phyloP scores from a whole-genome alignment of 2,329 filamentous ascomycete genomes.

The Fusarium sp. region DNA sequence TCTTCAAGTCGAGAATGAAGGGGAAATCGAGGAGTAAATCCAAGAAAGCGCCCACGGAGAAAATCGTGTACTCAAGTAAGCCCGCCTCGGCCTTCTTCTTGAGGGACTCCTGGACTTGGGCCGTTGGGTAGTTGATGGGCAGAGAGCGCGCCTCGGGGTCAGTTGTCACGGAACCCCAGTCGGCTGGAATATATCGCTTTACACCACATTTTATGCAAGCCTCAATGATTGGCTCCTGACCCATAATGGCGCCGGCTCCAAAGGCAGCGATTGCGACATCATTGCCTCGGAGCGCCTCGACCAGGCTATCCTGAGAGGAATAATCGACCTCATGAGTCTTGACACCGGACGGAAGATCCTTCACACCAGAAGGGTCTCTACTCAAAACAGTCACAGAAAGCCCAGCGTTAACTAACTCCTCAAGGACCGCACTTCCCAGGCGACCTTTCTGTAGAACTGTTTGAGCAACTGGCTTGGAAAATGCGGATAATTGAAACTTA shows the following conservation, averaged over 20 bases:
- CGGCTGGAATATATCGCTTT: neutral
- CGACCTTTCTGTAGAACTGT: neutral
- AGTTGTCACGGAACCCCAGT: neutral
- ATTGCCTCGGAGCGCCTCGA: neutral
- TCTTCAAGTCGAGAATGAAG: neutral
- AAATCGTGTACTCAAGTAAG: neutral
- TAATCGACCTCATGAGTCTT: neutral
- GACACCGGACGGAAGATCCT: neutral
- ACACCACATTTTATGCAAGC: neutral
- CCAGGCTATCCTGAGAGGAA: neutral
- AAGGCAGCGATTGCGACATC: neutral
- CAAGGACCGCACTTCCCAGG: neutral
- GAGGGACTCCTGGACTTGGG: neutral
- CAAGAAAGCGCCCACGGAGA: neutral
- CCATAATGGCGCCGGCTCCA: neutral
- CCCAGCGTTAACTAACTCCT: neutral
- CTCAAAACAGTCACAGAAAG: neutral
- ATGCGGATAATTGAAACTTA: neutral
- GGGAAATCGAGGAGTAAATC: neutral
- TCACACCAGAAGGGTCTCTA: neutral
- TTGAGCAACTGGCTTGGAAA: neutral
- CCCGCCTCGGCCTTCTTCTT: neutral
- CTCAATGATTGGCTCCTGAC: neutral
- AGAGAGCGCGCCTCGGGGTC: neutral
- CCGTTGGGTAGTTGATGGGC: neutral